Evolutionary conservation across 306 rosid species (phyloP).

Genomic region (Rosa chinensis): DNA sequence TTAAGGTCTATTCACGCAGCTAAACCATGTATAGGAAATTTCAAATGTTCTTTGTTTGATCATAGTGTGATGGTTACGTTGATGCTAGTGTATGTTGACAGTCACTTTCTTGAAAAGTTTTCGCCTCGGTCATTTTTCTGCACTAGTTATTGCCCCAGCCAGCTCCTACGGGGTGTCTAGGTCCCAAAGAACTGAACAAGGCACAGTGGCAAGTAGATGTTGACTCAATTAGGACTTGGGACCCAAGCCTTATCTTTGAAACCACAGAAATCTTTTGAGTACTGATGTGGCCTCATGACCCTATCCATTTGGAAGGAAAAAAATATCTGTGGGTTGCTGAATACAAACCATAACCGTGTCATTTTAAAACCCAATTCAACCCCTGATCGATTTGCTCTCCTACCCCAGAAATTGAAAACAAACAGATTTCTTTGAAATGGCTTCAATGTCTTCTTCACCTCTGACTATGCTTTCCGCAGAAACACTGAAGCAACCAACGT

Average conservation of each 20-base stretch:
- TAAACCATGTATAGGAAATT: not conserved
- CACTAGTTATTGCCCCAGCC: not conserved
- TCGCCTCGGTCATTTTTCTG: not conserved
- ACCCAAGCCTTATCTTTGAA: conserved; percentile 22
- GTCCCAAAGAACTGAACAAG: not conserved
- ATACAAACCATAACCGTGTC: not conserved
- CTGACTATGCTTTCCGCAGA: conserved; percentile 37
- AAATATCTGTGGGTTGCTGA: not conserved
- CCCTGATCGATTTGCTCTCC: not conserved
- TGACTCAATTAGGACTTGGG: conserved; percentile 6
- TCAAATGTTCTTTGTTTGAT: not conserved
- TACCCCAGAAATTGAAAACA: not conserved
- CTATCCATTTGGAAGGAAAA: conserved; percentile 13
- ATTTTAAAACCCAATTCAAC: not conserved
- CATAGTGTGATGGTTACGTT: not conserved
- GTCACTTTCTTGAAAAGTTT: not conserved
- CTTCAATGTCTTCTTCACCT: conserved; percentile 40
- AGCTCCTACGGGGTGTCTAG: not conserved
- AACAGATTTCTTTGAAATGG: conserved; percentile 35
- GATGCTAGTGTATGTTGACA: not conserved
- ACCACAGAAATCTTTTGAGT: not conserved
- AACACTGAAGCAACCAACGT: conserved; percentile 3
- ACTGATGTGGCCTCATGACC: conserved; percentile 5
- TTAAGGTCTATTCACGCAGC: not conserved
- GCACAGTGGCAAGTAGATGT: not conserved